Evolutionary conservation across 2,329 filamentous ascomycete species (phyloP).

Genomic region (Cadophora luteo-olivacea): DNA sequence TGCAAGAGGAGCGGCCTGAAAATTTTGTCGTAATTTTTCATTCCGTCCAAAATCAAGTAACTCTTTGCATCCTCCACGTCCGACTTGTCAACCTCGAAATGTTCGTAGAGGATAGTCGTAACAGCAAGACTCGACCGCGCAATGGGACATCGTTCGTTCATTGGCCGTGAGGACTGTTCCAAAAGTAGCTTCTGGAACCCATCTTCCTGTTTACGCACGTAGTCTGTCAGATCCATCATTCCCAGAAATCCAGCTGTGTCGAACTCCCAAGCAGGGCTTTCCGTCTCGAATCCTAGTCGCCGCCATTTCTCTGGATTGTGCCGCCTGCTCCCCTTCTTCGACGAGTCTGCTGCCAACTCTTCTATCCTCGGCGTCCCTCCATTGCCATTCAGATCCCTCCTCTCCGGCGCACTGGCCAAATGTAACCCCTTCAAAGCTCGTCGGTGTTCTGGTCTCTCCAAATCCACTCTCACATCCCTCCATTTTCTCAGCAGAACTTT

Average conservation of each 20-base stretch:
- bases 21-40: conserved; percentile 81
- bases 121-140: conserved; percentile 86
- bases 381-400: conserved; percentile 46
- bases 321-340: conserved; percentile 66
- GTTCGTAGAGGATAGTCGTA: conserved; percentile 88
- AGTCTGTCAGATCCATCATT: conserved; percentile 97
- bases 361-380: conserved; percentile 39
- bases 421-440: conserved; percentile 80
- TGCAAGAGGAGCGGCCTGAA: conserved; percentile 89
- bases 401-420: conserved; percentile 78
- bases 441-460: conserved; percentile 88
- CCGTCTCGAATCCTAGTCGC: conserved; percentile 87
- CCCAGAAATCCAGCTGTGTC: conserved; percentile 86
- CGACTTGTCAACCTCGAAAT: conserved; percentile 90
- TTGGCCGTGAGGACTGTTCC: conserved; percentile 80
- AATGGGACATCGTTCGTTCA: conserved; percentile 81
- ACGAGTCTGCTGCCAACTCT: conserved; percentile 48
- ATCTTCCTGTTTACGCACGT: conserved; percentile 89
- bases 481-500: conserved; percentile 89
- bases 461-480: conserved; percentile 82
- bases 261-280: conserved; percentile 87
- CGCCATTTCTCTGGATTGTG: conserved; percentile 94
- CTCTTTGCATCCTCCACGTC: conserved; percentile 80
- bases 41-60: conserved; percentile 76
- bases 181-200: conserved; percentile 89